phyloP scores from a whole-genome alignment of 495 filamentous ascomycete genomes.

The Pyronema omphalodes region DNA sequence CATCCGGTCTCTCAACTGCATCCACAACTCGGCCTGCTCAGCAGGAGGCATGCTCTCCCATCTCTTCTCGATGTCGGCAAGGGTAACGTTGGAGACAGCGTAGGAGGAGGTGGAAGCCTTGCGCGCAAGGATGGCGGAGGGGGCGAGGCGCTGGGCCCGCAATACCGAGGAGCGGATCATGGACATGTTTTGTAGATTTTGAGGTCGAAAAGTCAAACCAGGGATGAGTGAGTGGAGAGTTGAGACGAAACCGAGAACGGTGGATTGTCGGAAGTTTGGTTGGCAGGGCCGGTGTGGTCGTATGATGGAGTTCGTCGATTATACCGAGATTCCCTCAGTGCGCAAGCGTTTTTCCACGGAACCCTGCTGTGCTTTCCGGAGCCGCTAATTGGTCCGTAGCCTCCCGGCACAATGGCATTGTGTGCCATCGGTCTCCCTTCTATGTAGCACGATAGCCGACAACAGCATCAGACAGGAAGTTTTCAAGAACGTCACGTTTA shows the following conservation, averaged over 20 bases:
- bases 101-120: conserved; percentile 42
- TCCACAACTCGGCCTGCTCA: conserved; percentile 98
- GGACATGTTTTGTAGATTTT: conserved; percentile 3
- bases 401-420: conserved; percentile 1
- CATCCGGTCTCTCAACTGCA: conserved; percentile 92
- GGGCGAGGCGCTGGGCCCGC: conserved; percentile 10
- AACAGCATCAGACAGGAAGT: background rate
- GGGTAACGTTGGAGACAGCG: conserved; percentile 91
- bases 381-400: background rate
- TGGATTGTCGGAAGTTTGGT: background rate
- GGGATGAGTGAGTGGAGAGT: background rate
- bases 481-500: no score
- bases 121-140: conserved; percentile 12
- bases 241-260: background rate
- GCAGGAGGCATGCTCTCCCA: conserved; percentile 94
- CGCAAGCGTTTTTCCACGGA: background rate
- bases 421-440: background rate
- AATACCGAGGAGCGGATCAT: conserved; percentile 21
- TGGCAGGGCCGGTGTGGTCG: background rate
- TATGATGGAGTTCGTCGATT: background rate
- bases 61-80: conserved; percentile 96
- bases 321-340: background rate
- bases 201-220: conserved; percentile 12
- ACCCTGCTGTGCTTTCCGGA: background rate
- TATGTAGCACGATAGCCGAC: background rate